A percentile compares a stretch with the other conserved stretches of the same genome.
Evolutionary conservation across 2,329 filamentous ascomycete species (phyloP).

Genomic region (Aspergillus novoparasiticus): DNA sequence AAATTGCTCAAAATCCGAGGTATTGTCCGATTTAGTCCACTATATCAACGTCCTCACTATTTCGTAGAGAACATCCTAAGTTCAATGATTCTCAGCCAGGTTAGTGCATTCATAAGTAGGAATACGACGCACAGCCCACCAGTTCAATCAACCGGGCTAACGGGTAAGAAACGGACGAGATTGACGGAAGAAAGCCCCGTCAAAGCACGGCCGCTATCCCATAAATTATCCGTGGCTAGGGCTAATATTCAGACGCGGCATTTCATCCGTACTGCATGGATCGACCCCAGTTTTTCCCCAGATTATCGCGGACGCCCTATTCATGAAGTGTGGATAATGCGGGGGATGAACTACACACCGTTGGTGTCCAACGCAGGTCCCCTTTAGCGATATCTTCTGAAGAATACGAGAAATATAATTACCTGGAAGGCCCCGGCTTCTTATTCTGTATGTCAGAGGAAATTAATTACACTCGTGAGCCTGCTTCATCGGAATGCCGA

Average conservation of each 20-base stretch:
- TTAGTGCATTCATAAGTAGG: neutral
- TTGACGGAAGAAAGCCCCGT: neutral
- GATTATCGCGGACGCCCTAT: neutral
- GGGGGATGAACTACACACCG: neutral
- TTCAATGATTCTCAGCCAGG: neutral
- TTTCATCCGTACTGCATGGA: neutral
- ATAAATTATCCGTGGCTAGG: neutral
- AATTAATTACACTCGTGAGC: neutral
- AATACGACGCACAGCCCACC: neutral
- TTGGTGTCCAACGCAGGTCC: neutral
- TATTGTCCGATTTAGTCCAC: no score
- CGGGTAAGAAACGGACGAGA: neutral
- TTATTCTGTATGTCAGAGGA: neutral
- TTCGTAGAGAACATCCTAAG: neutral
- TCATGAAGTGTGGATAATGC: neutral
- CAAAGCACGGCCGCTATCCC: neutral
- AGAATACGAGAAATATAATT: neutral
- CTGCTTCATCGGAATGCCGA: neutral
- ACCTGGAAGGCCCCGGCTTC: neutral
- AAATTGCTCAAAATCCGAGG: no score
- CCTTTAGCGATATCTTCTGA: neutral
- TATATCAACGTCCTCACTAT: no score
- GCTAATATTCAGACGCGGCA: neutral
- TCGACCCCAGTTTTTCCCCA: constrained; percentile 1
- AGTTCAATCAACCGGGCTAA: neutral